Evolutionary conservation across 2,329 filamentous ascomycete genomes (phyloP), one percentile per base, ranked within the genome.

Genomic region (Fusarium vanettenii): DNA sequence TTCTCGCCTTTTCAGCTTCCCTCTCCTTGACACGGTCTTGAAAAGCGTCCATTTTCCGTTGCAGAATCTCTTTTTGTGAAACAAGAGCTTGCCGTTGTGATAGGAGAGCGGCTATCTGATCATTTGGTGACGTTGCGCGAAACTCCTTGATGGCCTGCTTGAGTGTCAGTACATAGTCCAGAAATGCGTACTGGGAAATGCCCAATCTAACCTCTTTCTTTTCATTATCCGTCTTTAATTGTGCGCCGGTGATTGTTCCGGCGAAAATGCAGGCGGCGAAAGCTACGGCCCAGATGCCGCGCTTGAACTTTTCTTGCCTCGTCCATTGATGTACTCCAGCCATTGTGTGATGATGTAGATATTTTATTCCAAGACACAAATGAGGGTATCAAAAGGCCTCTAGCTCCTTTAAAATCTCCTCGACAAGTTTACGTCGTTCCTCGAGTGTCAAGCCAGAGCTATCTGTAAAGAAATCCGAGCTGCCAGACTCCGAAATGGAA

Each of bases 171-270:
- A 29, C 18, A 13, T 8, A n/a, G 22, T 14, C 22, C 11, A 33
- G n/a, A 5, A 20, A 6, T 13, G 27, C 5, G 22, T 9, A 45
- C 8, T 11, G 8, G 18, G 20, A 6, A 41, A 31, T 20, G 56
- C 29, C 10, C 8, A 16, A 14, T 71, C 78, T 43, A 68, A 87
- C 86, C 76, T 86, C 79, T 71, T 82, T 80, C 74, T 84, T 87
- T 71, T 89, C 86, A 67, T 84, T 81, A 69, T 87, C 85, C 57
- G 84, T 83, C 80, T 88, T 88, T 55, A 89, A 77, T 55, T 85
- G 85, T 8, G 87, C 87, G 61, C 87, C 87, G 66, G 87, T 88
- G 56, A 86, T 81, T 52, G 85, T 79, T 67, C 87, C 86, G 35
- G 87, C 85, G 68, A 85, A 81, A 69, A 87, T 83, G 66, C 87